A percentile compares a stretch with the other conserved stretches of the same genome.
These are phyloP conservation scores for Chaetomiaceae sp. DNA, from an alignment of 2,329 filamentous ascomycete species.

Conservation along the genomic window DNA sequence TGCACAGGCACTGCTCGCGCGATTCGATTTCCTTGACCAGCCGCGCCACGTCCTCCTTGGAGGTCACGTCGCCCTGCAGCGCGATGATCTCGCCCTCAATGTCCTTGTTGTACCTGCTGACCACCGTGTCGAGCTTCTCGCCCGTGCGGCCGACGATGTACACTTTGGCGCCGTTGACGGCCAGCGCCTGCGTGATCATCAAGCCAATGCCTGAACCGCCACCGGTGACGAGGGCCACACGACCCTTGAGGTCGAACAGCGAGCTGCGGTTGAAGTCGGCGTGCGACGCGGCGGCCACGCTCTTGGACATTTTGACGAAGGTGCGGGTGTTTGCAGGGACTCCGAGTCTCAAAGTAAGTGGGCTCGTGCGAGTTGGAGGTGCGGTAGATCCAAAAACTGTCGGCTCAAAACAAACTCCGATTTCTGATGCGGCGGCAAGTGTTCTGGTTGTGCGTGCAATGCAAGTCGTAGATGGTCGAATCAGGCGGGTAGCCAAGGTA, in stretches of 20 bases:
- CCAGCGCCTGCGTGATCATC: constrained; percentile 33
- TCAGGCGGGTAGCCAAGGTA: constrained; percentile 7
- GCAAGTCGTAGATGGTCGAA: neutral
- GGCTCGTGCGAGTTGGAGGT: neutral
- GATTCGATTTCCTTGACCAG: constrained; percentile 52
- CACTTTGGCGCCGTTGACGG: constrained; percentile 61
- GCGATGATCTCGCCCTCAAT: constrained; percentile 51
- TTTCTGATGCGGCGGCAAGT: neutral
- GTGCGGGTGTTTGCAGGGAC: neutral
- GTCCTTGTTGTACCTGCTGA: constrained; percentile 50
- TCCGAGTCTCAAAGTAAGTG: neutral
- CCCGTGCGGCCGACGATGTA: constrained; percentile 62
- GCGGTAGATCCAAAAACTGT: neutral
- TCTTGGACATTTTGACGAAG: constrained; percentile 25
- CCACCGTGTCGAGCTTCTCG: constrained; percentile 56
- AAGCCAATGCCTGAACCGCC: constrained; percentile 30
- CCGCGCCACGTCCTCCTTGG: constrained; percentile 51
- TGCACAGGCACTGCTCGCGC: constrained; percentile 52
- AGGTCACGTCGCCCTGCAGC: constrained; percentile 56
- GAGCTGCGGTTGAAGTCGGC: constrained; percentile 35
- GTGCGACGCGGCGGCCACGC: constrained; percentile 25
- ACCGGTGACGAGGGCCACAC: constrained; percentile 38
- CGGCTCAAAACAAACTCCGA: neutral
- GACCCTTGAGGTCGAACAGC: constrained; percentile 42
- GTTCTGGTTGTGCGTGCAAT: constrained; percentile 4